Conservation (phyloP, 73 alveolate species). For the Paramecium pentaurelia region DNA sequence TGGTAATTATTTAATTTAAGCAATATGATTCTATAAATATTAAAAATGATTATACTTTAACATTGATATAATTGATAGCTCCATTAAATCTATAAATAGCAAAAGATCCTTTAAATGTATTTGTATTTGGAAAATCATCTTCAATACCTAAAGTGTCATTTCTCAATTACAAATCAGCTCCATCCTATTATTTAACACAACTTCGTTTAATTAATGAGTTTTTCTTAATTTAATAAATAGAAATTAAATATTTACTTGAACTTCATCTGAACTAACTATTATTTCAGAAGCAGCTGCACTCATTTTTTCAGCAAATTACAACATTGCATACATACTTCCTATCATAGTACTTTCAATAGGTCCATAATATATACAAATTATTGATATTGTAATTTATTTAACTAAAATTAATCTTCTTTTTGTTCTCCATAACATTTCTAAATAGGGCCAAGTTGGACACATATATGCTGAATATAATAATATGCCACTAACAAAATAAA, state of each 20-base stretch:
- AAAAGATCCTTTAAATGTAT: no score
- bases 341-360: background rate
- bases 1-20: conserved; percentile 10
- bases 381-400: background rate
- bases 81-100: conserved; percentile 11
- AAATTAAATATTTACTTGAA: background rate
- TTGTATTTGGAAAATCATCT: background rate
- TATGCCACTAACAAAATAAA: conserved; percentile 21
- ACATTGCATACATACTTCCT: conserved; percentile 28
- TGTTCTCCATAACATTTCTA: conserved; percentile 36
- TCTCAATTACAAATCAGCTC: background rate
- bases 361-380: conserved; percentile 28
- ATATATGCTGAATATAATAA: background rate
- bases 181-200: background rate
- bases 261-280: background rate
- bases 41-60: background rate
- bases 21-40: background rate
- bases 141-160: background rate
- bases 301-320: conserved; percentile 30
- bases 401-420: background rate
- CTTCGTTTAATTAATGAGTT: conserved; percentile 1
- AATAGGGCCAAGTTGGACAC: conserved; percentile 45
- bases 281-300: conserved; percentile 46
- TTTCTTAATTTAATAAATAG: background rate
- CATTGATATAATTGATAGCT: background rate